A percentile compares a stretch with the other conserved stretches of the same genome.
Conservation (phyloP, 306 rosid genomes). For the Gleditsia sinensis region DNA sequence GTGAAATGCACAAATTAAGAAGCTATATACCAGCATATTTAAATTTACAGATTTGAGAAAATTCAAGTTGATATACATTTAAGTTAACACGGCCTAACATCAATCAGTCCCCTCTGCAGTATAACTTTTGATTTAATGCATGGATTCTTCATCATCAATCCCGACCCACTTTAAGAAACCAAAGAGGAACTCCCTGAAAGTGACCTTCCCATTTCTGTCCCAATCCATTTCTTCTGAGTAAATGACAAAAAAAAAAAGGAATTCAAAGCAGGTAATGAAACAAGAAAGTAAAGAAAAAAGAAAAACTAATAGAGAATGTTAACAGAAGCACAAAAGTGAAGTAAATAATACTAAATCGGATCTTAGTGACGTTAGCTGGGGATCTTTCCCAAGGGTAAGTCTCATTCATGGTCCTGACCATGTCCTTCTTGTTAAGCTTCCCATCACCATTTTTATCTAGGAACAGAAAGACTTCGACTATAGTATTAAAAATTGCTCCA, state of each 20-base stretch:
- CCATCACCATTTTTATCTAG: conserved; percentile 84
- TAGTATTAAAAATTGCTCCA: conserved; percentile 66
- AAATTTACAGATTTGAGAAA: neutral
- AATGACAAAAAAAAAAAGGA: conserved; percentile 11
- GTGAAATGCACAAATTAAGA: neutral
- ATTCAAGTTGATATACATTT: conserved; percentile 17
- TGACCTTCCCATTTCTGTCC: conserved; percentile 78
- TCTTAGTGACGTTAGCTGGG: conserved; percentile 61
- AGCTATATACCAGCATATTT: neutral
- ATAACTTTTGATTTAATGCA: conserved; percentile 25
- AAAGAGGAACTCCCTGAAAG: conserved; percentile 83
- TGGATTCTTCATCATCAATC: conserved; percentile 67
- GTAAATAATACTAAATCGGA: conserved; percentile 64
- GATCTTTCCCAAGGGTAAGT: conserved; percentile 72
- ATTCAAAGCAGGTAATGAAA: conserved; percentile 3
- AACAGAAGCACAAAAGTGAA: conserved; percentile 29
- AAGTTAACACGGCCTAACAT: conserved; percentile 34
- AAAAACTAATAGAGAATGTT: conserved; percentile 20
- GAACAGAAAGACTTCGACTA: conserved; percentile 72
- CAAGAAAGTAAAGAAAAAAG: neutral
- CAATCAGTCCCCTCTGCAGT: neutral
- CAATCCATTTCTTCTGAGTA: conserved; percentile 83
- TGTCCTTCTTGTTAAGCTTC: conserved; percentile 72
- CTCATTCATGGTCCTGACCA: conserved; percentile 71
- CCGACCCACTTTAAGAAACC: conserved; percentile 87